Percentiles rank a stretch among this genome's conserved stretches.
These are phyloP conservation scores for Rhodomyrtus psidioides DNA, from an alignment of 441 rosid genomes.

Conservation along the genomic window DNA sequence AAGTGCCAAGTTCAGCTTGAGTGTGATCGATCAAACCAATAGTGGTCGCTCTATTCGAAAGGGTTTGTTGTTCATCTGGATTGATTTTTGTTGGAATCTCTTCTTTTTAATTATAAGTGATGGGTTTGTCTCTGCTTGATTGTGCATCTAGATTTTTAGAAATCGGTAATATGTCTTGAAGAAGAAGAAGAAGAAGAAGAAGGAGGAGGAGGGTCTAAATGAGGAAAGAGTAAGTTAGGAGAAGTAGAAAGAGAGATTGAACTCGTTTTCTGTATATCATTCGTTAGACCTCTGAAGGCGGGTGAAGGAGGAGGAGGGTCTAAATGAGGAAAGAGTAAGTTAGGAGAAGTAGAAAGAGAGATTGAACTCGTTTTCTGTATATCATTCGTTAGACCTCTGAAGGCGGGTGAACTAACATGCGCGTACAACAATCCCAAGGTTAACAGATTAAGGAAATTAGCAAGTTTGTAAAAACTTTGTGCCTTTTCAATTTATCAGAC, in stretches of 20 bases:
- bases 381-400: too few species aligned
- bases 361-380: too few species aligned
- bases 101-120: not conserved
- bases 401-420: too few species aligned
- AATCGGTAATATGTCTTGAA: not conserved
- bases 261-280: not conserved
- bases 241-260: too few species aligned
- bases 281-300: not conserved
- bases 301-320: too few species aligned
- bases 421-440: not conserved
- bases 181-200: too few species aligned
- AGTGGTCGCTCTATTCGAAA: not conserved
- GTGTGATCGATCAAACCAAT: too few species aligned
- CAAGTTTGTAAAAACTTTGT: not conserved
- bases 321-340: too few species aligned
- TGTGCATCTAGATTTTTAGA: not conserved
- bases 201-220: not conserved
- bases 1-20: not conserved
- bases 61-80: not conserved
- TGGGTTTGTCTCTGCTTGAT: not conserved
- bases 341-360: too few species aligned
- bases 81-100: not conserved
- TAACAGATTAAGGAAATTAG: not conserved
- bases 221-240: not conserved
- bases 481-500: not conserved